Conservation (phyloP, 192 early-diverging fungal species). For the Podila minutissima region DNA sequence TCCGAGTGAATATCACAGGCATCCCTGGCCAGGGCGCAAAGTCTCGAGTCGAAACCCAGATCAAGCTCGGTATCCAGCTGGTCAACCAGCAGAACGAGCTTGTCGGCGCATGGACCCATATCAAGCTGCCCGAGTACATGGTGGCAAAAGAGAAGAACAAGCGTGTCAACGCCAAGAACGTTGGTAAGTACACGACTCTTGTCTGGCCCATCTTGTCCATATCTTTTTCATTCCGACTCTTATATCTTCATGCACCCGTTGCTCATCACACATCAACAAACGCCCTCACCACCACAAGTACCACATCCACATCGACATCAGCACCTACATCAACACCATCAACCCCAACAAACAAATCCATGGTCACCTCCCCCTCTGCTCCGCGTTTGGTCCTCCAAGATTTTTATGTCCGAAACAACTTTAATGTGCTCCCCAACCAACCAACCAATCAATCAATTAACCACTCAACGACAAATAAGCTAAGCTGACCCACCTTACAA, state of each 20-base stretch:
- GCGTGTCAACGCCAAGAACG: slow-evolving; percentile 50
- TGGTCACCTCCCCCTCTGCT: too few relatives aligned
- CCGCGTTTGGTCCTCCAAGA: background rate
- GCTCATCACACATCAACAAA: slow-evolving; percentile 22
- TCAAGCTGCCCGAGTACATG: slow-evolving; percentile 85
- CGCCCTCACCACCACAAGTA: background rate
- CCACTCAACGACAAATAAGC: too few relatives aligned
- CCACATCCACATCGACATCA: too few relatives aligned
- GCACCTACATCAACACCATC: background rate
- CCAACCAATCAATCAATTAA: too few relatives aligned
- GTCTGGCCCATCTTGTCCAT: background rate
- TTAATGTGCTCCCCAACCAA: too few relatives aligned
- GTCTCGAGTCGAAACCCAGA: slow-evolving; percentile 95
- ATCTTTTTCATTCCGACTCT: background rate
- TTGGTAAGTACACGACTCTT: slow-evolving; percentile 13
- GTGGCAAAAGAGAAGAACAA: slow-evolving; percentile 82
- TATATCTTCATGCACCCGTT: background rate
- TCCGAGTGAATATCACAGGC: slow-evolving; percentile 54
- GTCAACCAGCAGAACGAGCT: slow-evolving; percentile 75
- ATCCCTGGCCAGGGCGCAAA: slow-evolving; percentile 72
- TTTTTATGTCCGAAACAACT: background rate
- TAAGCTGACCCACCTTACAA: too few relatives aligned
- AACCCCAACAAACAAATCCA: slow-evolving; percentile 3
- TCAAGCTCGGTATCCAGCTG: slow-evolving; percentile 89
- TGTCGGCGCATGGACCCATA: slow-evolving; percentile 81